Base-by-base conservation (phyloP, 164 flowering plant species). In the Brasenia schreberi region DNA sequence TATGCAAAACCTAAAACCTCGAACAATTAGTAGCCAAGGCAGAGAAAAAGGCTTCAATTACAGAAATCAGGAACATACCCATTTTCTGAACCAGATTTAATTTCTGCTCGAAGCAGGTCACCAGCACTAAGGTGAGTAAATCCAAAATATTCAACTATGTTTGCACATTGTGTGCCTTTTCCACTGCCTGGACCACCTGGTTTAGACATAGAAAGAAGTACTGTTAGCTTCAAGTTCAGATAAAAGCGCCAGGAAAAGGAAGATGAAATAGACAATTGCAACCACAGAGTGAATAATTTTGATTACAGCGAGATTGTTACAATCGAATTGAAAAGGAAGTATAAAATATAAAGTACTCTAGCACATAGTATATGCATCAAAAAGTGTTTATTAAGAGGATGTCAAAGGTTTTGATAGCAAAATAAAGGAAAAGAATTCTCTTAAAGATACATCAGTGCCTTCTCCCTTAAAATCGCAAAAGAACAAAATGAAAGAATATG, bases 121-220 rank as follows among this genome's bases (percentile, higher is more conserved):
- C 98, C 97, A 76, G 96, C 96, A 82, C 98, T 94, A 66, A 90
- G 92, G 78, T 94, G 98, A 59, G 97, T 90, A 78, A 81, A 94
- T 19, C 97, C 97, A 76, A 85, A 94, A 71, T 87, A 84, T 49
- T 89, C 62, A 5, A 89, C 98, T 68, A 93, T 86, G 63, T 85
- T 84, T 4, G 89, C 81, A 79, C 98, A 93, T 23, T 93, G 98
- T 42, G 98, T 93, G 23, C 97, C 97, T 77, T 93, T 90, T 64
- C 98, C 98, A 77, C 97, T 88, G 64, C 97, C 98, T 56, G 98
- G 98, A 49, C 98, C 98, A 74, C 98, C 98, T 92, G 83, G 23
- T 23, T 68, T 63, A 77, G 52, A 60, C 59, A 59, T 52, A 19
- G 6, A 63, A 18, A 60, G 27, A 1, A 17, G 12, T 7, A 63